phyloP scores from a whole-genome alignment of 345 rosid species.

The Cochlearia excelsa region DNA sequence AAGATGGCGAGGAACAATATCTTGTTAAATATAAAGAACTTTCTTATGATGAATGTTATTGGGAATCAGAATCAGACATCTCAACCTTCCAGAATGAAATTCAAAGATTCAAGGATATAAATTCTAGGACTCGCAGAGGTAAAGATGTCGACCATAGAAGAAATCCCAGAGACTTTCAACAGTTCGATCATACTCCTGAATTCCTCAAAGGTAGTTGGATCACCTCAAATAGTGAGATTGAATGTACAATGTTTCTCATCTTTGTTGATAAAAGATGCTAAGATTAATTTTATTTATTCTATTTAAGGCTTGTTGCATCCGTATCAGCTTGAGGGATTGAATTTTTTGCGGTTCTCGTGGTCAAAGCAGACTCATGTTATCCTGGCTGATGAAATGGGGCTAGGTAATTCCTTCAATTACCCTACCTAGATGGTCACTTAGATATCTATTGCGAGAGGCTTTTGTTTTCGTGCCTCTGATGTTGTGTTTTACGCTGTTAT shows the following conservation, averaged over 20 bases:
- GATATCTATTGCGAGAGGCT: constrained; percentile 11
- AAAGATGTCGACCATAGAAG: constrained; percentile 62
- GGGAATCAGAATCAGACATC: constrained; percentile 95
- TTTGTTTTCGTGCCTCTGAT: constrained; percentile 5
- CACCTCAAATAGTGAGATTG: constrained; percentile 10
- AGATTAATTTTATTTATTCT: constrained; percentile 29
- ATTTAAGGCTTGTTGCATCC: constrained; percentile 88
- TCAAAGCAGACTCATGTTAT: constrained; percentile 95
- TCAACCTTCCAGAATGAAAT: constrained; percentile 88
- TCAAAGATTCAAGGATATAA: constrained; percentile 68
- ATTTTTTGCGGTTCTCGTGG: constrained; percentile 94
- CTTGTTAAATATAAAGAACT: constrained; percentile 97
- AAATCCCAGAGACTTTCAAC: constrained; percentile 80
- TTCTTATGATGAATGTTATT: constrained; percentile 91
- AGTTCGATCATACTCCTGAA: constrained; percentile 75
- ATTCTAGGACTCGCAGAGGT: constrained; percentile 55
- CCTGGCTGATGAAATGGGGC: constrained; percentile 99
- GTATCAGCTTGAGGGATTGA: constrained; percentile 96
- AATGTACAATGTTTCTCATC: constrained; percentile 11
- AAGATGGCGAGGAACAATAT: constrained; percentile 78
- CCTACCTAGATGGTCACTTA: constrained; percentile 2
- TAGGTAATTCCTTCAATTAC: constrained; percentile 53
- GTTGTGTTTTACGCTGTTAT: constrained; percentile 33
- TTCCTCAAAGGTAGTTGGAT: constrained; percentile 82
- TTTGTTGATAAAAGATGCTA: constrained; percentile 25